Percentiles rank a stretch among this genome's conserved stretches.
phyloP scores from a whole-genome alignment of 2,329 filamentous ascomycete species.

The Daldinia sp. region DNA sequence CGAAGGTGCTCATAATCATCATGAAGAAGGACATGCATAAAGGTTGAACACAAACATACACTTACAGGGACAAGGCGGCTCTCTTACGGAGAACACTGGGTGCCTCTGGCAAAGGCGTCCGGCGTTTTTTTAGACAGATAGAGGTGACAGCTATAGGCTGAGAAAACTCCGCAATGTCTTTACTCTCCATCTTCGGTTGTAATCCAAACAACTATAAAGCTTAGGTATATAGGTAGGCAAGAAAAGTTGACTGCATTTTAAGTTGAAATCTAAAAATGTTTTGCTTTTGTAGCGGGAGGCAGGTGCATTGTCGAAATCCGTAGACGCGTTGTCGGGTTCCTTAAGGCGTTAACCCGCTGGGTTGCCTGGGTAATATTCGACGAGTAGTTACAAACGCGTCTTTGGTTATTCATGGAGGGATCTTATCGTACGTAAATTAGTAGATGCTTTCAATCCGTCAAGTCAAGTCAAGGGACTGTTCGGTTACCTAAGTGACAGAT shows the following conservation, averaged over 20 bases:
- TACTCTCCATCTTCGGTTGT: not conserved
- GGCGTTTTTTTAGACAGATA: not conserved
- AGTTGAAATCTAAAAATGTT: not conserved
- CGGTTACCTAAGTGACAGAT: too few relatives aligned
- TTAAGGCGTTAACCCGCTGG: not conserved
- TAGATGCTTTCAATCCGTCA: too few relatives aligned
- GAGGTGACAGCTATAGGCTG: not conserved
- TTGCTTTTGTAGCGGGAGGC: not conserved
- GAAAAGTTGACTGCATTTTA: not conserved
- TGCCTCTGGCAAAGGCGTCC: conserved; percentile 2
- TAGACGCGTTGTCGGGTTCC: not conserved
- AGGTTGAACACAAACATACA: not conserved
- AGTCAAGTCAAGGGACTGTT: too few relatives aligned
- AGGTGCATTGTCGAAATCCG: too few relatives aligned
- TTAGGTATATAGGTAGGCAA: not conserved
- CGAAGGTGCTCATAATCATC: too few relatives aligned
- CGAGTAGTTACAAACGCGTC: too few relatives aligned
- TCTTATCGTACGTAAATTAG: too few relatives aligned
- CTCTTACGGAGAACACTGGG: not conserved
- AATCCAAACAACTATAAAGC: not conserved
- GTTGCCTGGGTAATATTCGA: not conserved
- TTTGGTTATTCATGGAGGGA: too few relatives aligned
- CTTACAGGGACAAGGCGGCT: not conserved
- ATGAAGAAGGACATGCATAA: not conserved
- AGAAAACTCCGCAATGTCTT: not conserved